Percentiles rank a stretch among this genome's conserved stretches.
These are phyloP conservation scores for Peniophora sp. DNA, from an alignment of 1,284 basidiomycete species.

Conservation along the genomic window DNA sequence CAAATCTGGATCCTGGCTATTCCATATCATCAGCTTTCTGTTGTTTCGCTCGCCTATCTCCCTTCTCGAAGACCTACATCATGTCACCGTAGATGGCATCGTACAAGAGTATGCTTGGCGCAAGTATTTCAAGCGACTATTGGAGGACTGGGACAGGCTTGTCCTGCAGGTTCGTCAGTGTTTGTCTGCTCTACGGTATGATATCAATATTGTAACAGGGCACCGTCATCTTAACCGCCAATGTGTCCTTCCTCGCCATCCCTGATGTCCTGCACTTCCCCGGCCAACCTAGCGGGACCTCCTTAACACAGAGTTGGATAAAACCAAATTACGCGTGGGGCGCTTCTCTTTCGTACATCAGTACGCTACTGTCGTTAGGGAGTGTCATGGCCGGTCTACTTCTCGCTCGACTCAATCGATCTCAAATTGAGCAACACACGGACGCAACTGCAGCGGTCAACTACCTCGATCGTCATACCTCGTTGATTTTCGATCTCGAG, in stretches of 20 bases:
- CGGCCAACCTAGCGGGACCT: conserved; percentile 1
- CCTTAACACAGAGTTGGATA: no score
- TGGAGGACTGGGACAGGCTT: background rate
- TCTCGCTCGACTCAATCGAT: conserved; percentile 27
- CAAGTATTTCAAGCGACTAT: background rate
- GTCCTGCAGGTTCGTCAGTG: background rate
- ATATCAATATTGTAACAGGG: background rate
- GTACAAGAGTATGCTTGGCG: background rate
- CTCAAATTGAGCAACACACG: conserved; percentile 14
- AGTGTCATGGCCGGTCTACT: conserved; percentile 31
- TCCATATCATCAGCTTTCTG: background rate
- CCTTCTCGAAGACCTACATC: background rate
- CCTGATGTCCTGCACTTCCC: background rate
- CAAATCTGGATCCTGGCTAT: background rate
- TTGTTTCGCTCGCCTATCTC: background rate
- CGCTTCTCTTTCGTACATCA: conserved; percentile 29
- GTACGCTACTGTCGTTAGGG: conserved; percentile 29
- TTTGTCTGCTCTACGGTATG: background rate
- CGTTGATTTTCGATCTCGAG: conserved; percentile 23
- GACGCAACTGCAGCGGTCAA: background rate
- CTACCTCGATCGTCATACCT: conserved; percentile 20
- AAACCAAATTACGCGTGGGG: conserved; percentile 7
- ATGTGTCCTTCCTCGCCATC: conserved; percentile 4
- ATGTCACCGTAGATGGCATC: background rate
- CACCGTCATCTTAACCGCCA: background rate